A percentile compares a stretch with the other conserved stretches of the same genome.
Conservation (phyloP, 257 asterid genomes). For the Asclepias syriaca region DNA sequence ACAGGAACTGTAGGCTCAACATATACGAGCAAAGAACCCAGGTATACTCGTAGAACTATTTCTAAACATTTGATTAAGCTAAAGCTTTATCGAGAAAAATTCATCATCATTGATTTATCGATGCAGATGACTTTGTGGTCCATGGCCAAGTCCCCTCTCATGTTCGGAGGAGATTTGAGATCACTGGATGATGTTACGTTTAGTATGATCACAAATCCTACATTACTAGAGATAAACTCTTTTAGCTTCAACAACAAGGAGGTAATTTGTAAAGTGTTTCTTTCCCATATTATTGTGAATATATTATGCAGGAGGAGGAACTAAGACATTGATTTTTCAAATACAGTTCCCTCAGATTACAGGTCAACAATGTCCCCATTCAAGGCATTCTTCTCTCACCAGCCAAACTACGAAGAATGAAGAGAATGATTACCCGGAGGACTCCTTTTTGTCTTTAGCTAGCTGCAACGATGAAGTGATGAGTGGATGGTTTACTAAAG, state of each 20-base stretch:
- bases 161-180: conserved; percentile 98
- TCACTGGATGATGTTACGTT: conserved; percentile 47
- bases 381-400: conserved; percentile 10
- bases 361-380: conserved; percentile 19
- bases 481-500: conserved; percentile 59
- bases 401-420: conserved; percentile 16
- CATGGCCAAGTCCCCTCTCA: conserved; percentile 85
- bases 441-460: conserved; percentile 42
- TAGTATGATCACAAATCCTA: conserved; percentile 69
- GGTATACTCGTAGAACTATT: conserved; percentile 30
- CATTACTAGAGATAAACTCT: conserved; percentile 70
- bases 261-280: conserved; percentile 41
- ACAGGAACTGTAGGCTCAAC: conserved; percentile 55
- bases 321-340: conserved; percentile 16
- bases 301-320: conserved; percentile 1
- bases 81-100: conserved; percentile 4
- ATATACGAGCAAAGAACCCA: conserved; percentile 74
- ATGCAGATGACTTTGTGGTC: conserved; percentile 91
- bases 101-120: conserved; percentile 4
- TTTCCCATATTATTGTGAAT: not conserved
- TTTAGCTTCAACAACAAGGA: conserved; percentile 80
- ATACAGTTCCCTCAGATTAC: conserved; percentile 61
- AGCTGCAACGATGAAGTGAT: conserved; percentile 59
- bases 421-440: conserved; percentile 11
- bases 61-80: not conserved